phyloP scores from a whole-genome alignment of 2,329 filamentous ascomycete species.

The Phymatotrichopsis omnivora region DNA sequence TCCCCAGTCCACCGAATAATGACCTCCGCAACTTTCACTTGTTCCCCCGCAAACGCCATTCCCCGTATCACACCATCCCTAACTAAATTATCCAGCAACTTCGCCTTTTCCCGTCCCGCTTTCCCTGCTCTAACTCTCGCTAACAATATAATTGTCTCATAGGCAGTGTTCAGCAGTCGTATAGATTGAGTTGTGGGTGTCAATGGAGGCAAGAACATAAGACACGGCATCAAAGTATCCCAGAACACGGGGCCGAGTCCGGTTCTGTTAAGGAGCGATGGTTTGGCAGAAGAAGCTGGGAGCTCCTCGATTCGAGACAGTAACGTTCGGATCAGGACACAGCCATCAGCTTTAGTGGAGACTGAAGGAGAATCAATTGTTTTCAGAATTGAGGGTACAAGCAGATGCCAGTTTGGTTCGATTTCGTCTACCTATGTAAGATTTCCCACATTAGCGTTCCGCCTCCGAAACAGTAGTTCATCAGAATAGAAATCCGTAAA shows the following conservation, averaged over 20 bases:
- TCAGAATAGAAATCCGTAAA: too few species aligned
- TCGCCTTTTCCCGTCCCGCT: conserved; percentile 10
- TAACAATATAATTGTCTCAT: conserved; percentile 18
- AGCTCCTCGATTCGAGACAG: conserved; percentile 15
- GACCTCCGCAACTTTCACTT: conserved; percentile 20
- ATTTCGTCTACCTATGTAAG: conserved; percentile 4
- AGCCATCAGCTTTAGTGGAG: conserved; percentile 5
- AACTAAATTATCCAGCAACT: conserved; percentile 24
- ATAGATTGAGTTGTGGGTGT: conserved; percentile 23
- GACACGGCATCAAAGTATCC: conserved; percentile 25
- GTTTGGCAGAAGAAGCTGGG: conserved; percentile 9
- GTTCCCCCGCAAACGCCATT: conserved; percentile 28
- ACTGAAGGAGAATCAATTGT: conserved; percentile 16
- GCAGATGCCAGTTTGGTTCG: conserved; percentile 25
- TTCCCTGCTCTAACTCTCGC: conserved; percentile 13
- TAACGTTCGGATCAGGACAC: conserved; percentile 9
- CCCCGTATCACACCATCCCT: conserved; percentile 26
- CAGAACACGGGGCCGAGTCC: conserved; percentile 28
- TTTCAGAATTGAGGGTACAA: conserved; percentile 27
- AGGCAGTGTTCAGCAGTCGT: conserved; percentile 21
- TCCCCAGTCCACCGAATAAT: conserved; percentile 14
- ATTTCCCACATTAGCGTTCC: too few species aligned
- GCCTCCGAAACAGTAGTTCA: too few species aligned
- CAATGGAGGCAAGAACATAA: conserved; percentile 28
- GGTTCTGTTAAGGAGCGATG: conserved; percentile 23